Conservation (phyloP, 768 basidiomycete genomes). For the Terana coerulea region DNA sequence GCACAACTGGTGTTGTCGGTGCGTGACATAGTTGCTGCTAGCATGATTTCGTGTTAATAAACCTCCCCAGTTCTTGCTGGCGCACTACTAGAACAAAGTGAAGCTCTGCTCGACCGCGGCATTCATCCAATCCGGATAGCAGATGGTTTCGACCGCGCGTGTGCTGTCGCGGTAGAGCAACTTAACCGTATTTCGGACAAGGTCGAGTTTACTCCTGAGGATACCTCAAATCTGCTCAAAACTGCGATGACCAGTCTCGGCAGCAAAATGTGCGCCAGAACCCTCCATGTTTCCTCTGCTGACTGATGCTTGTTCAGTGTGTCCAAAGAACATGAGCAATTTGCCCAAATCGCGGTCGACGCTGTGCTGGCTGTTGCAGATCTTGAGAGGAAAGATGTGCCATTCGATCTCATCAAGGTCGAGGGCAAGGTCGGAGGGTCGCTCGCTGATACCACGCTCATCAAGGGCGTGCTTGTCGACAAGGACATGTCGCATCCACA, state of each 20-base stretch:
- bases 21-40: slow-evolving; percentile 32
- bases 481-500: slow-evolving; percentile 99
- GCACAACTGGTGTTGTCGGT: slow-evolving; percentile 99
- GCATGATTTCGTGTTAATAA: neutral
- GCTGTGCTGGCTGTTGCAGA: slow-evolving; percentile 95
- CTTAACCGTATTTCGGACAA: slow-evolving; percentile 89
- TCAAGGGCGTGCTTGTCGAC: slow-evolving; percentile 97
- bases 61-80: slow-evolving; percentile 81
- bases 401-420: slow-evolving; percentile 98
- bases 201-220: slow-evolving; percentile 76
- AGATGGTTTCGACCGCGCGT: slow-evolving; percentile 97
- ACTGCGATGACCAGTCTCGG: slow-evolving; percentile 95
- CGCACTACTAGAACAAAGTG: slow-evolving; percentile 91
- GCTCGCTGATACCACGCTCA: slow-evolving; percentile 89
- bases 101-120: slow-evolving; percentile 96
- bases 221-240: slow-evolving; percentile 87
- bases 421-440: slow-evolving; percentile 99
- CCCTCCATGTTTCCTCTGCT: neutral
- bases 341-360: slow-evolving; percentile 97
- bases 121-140: slow-evolving; percentile 99
- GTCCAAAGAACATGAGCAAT: slow-evolving; percentile 92
- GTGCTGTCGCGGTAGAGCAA: slow-evolving; percentile 83
- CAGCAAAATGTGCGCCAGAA: slow-evolving; percentile 87
- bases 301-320: slow-evolving; percentile 51
- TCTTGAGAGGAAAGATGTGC: slow-evolving; percentile 89